Base-by-base conservation (phyloP, 2,329 filamentous ascomycete genomes). In the Ophiocordyceps camponoti-leonardi region DNA sequence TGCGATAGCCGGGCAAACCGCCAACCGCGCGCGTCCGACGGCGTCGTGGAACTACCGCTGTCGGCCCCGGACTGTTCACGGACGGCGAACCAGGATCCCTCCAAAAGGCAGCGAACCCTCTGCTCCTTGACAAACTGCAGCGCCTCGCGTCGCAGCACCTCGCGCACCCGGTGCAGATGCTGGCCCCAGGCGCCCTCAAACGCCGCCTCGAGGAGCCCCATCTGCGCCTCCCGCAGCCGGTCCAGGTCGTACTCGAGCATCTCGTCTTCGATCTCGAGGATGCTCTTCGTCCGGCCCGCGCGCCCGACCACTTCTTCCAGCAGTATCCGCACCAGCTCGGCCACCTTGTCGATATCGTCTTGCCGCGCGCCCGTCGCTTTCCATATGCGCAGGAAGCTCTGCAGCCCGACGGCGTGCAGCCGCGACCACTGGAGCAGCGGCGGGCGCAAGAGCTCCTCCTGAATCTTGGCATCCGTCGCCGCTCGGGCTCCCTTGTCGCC, bases 61-160 rank as follows among this genome's bases (percentile, higher is more conserved):
- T 16, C 13, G 13, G 31, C 13, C 31, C 23, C 23, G 23, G 5
- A 4, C 8, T 26, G 23, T 8, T 26, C 23, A 26, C 23, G 23
- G 13, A 16, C 31, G 7, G 67, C 60, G 65, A 96, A 98, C 92
- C 92, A 98, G 11, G 83, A 80, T 7, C 92, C 92, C 52, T 86
- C 75, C 4, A 96, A 73, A 37, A 98, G 68, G 58, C 88, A 95
- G 45, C 92, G 76, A 49, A 96, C 84, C 35, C 92, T 79, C 62
- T 98, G 92, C 65, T 98, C 92, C 63, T 94, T 95, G 63, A 96
- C 85, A 57, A 98, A 98, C 56, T 94, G 86, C 45, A 95, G 67
- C 12, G 90, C 87, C 62, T 98, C 92, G 55, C 90, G 80, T 53
- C 86, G 83, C 41, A 96, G 72, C 60, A 94, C 86, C 46, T 95